Percentiles rank a stretch among this genome's conserved stretches.
These are phyloP conservation scores for Salix exigua DNA, from an alignment of 345 rosid species.

Conservation along the genomic window DNA sequence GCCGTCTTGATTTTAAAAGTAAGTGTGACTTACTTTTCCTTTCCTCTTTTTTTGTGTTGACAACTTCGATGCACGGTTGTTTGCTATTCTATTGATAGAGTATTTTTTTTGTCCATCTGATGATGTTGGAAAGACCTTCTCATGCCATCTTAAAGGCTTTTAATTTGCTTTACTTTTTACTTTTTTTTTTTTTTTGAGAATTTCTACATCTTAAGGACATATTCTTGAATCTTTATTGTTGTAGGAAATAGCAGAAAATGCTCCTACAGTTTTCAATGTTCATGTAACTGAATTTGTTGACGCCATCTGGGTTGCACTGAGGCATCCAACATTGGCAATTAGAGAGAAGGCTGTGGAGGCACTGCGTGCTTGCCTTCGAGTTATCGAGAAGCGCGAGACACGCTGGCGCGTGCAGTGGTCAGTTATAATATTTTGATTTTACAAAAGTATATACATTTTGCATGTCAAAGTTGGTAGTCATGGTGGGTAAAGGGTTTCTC, in stretches of 20 bases:
- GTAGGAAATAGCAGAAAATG: slow-evolving; percentile 99
- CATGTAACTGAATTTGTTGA: slow-evolving; percentile 96
- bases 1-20: slow-evolving; percentile 93
- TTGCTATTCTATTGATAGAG: not conserved
- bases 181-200: not conserved
- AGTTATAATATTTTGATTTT: slow-evolving; percentile 16
- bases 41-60: not conserved
- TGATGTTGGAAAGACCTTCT: not conserved
- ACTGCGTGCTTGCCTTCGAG: slow-evolving; percentile 97
- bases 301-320: slow-evolving; percentile 96
- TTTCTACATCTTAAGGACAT: not conserved
- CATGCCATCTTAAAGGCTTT: not conserved
- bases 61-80: not conserved
- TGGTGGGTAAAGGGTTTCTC: not conserved
- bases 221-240: slow-evolving; percentile 16
- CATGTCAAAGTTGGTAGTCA: not conserved
- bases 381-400: slow-evolving; percentile 98
- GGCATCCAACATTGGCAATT: slow-evolving; percentile 86
- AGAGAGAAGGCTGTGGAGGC: slow-evolving; percentile 97
- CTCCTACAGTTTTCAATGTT: slow-evolving; percentile 95
- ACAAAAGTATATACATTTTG: not conserved
- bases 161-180: not conserved
- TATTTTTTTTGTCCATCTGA: not conserved
- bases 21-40: slow-evolving; percentile 5
- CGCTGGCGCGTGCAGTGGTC: slow-evolving; percentile 99